phyloP scores from a whole-genome alignment of 192 early-diverging fungal species.

The Rhizophlyctis rosea region DNA sequence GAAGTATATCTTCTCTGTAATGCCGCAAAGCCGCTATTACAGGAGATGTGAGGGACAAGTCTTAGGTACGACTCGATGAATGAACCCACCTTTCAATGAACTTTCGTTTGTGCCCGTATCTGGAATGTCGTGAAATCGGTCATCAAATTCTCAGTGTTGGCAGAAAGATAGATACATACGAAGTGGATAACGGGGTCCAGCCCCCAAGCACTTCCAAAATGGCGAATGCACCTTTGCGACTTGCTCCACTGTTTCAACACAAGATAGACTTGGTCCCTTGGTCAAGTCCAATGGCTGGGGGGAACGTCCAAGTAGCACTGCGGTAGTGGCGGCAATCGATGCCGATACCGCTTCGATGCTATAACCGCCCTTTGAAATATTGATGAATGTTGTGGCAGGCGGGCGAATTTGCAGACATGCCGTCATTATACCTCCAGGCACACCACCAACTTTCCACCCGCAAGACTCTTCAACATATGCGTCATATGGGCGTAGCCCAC shows the following conservation, averaged over 20 bases:
- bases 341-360: slow-evolving; percentile 71
- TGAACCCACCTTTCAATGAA: not conserved
- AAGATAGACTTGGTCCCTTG: slow-evolving; percentile 1
- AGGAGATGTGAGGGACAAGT: not conserved
- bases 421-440: slow-evolving; percentile 63
- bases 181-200: too few relatives aligned
- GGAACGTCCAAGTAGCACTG: slow-evolving; percentile 64
- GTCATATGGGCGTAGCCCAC: slow-evolving; percentile 86
- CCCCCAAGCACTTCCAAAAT: slow-evolving; percentile 27
- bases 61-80: not conserved
- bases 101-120: not conserved
- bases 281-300: not conserved
- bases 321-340: slow-evolving; percentile 73
- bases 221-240: slow-evolving; percentile 10
- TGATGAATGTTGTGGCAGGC: not conserved
- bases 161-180: too few relatives aligned
- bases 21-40: not conserved
- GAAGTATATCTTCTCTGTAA: slow-evolving; percentile 5
- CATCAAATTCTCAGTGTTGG: not conserved
- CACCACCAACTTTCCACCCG: slow-evolving; percentile 70
- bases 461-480: slow-evolving; percentile 67
- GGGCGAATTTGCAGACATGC: not conserved
- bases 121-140: not conserved
- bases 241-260: slow-evolving; percentile 18
- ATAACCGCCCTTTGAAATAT: slow-evolving; percentile 65